A percentile compares a stretch with the other conserved stretches of the same genome.
phyloP scores from a whole-genome alignment of 1,284 basidiomycete species.

The Lignosus rhinocerotis region DNA sequence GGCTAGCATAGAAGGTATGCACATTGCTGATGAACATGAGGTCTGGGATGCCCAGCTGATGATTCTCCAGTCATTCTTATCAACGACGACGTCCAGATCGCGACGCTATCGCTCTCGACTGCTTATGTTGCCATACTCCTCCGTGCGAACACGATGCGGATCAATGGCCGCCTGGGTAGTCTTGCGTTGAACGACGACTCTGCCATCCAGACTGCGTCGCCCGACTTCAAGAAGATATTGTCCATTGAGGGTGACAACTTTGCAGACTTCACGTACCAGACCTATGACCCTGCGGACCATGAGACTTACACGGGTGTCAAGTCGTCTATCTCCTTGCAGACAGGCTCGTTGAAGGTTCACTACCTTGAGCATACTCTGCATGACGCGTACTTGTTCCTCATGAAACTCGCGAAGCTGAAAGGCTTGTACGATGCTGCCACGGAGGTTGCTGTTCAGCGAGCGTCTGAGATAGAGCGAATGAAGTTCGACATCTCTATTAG shows the following conservation, averaged over 20 bases:
- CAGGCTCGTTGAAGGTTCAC: conserved; percentile 91
- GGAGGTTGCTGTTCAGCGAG: conserved; percentile 88
- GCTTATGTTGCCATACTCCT: conserved; percentile 87
- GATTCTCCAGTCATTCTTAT: conserved; percentile 71
- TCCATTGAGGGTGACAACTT: conserved; percentile 96
- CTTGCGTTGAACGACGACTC: conserved; percentile 86
- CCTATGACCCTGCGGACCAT: conserved; percentile 72
- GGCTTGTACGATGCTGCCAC: conserved; percentile 96
- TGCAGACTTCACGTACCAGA: conserved; percentile 95
- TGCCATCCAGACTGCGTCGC: conserved; percentile 48
- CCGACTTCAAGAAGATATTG: conserved; percentile 85
- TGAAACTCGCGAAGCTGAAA: conserved; percentile 90
- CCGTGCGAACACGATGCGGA: conserved; percentile 72
- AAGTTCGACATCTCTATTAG: conserved; percentile 90
- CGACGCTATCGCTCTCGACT: conserved; percentile 89
- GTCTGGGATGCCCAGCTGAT: not conserved
- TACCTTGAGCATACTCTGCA: conserved; percentile 89
- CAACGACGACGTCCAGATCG: conserved; percentile 73
- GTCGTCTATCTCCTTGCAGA: conserved; percentile 81
- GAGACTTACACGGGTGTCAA: conserved; percentile 81
- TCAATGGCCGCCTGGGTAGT: conserved; percentile 86
- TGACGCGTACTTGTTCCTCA: conserved; percentile 82
- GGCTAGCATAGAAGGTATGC: conserved; percentile 79
- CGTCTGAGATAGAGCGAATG: conserved; percentile 89
- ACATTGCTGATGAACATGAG: not conserved